These are phyloP conservation scores for Cinnamomum micranthum DNA, from an alignment of 164 flowering plant genomes.

Conservation along the genomic window DNA sequence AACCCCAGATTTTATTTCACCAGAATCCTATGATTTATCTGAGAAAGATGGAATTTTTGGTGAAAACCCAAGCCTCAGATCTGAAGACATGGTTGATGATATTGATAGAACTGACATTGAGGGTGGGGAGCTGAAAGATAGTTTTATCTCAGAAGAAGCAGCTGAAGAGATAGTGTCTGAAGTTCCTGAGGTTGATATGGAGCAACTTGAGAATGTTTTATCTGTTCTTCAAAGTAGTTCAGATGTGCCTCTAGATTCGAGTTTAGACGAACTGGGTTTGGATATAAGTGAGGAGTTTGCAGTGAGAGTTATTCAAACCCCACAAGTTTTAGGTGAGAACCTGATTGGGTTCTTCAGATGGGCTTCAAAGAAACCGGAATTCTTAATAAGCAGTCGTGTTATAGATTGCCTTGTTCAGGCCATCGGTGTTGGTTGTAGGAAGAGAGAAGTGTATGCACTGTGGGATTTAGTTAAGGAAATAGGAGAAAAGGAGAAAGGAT, in stretches of 20 bases:
- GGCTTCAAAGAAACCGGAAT: conserved; percentile 31
- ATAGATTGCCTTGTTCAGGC: conserved; percentile 45
- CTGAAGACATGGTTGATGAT: not conserved
- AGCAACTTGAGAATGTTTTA: conserved; percentile 32
- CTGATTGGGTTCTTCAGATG: conserved; percentile 59
- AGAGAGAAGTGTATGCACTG: conserved; percentile 47
- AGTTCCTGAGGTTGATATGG: conserved; percentile 20
- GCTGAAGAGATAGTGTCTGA: conserved; percentile 6
- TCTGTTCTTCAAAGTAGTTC: conserved; percentile 38
- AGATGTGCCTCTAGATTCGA: conserved; percentile 27
- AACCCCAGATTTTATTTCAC: not conserved
- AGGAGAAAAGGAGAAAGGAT: conserved; percentile 44
- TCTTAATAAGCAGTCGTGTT: conserved; percentile 23
- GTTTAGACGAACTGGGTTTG: conserved; percentile 31
- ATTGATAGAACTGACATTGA: not conserved
- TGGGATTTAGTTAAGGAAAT: conserved; percentile 82
- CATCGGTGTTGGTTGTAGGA: conserved; percentile 27
- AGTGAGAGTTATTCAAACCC: conserved; percentile 18
- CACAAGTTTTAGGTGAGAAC: conserved; percentile 44
- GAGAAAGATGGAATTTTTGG: not conserved
- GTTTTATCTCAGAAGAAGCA: conserved; percentile 1
- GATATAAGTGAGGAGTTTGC: conserved; percentile 33
- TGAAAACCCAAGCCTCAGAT: not conserved
- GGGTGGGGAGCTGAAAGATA: conserved; percentile 2
- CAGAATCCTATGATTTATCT: not conserved